Evolutionary conservation across 2,329 filamentous ascomycete species (phyloP).

Genomic region (Cladophialophora immunda): DNA sequence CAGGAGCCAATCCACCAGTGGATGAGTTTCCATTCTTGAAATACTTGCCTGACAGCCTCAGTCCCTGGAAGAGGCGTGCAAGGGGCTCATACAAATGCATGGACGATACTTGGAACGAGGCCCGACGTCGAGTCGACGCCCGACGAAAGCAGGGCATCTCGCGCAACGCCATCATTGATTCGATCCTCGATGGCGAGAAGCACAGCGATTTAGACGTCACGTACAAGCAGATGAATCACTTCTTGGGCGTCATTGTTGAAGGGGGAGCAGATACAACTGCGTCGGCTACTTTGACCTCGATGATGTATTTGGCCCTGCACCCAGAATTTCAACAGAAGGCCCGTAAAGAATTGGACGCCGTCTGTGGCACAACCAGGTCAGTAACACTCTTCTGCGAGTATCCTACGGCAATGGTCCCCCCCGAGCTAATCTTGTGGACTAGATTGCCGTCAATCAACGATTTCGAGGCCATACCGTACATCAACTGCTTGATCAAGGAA

Average conservation of each 20-base stretch:
- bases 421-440: constrained; percentile 22
- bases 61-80: constrained; percentile 22
- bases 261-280: constrained; percentile 30
- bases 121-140: constrained; percentile 10
- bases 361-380: constrained; percentile 54
- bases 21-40: constrained; percentile 37
- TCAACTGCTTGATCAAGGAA: constrained; percentile 52
- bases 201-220: constrained; percentile 22
- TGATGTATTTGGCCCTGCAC: constrained; percentile 52
- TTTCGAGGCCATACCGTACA: constrained; percentile 44
- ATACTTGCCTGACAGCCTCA: constrained; percentile 31
- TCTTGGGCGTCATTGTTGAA: constrained; percentile 25
- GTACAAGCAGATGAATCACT: constrained; percentile 26
- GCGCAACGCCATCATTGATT: constrained; percentile 20
- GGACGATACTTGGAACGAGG: constrained; percentile 30
- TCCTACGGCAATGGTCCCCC: constrained; percentile 42
- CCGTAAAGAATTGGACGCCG: constrained; percentile 56
- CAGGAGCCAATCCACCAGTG: constrained; percentile 36
- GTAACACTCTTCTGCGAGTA: no score
- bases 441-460: no score
- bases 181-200: constrained; percentile 25
- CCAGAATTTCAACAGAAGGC: constrained; percentile 61
- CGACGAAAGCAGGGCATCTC: constrained; percentile 21
- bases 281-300: constrained; percentile 23
- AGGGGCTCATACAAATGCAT: constrained; percentile 27